Evolutionary conservation across 306 rosid species (phyloP).

Genomic region (Acacia melanoxylon): DNA sequence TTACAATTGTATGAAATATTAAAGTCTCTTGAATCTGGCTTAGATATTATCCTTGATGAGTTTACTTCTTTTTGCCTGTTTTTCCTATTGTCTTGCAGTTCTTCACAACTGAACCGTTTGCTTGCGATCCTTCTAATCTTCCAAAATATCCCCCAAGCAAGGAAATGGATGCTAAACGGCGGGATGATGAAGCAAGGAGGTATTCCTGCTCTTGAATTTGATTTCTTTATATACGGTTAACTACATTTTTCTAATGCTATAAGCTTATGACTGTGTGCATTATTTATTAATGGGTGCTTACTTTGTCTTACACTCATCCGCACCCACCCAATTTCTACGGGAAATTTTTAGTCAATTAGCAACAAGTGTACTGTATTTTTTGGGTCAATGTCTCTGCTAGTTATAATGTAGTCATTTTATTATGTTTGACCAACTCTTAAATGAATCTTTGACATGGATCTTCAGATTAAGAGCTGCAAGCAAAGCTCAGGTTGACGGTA

Average conservation of each 20-base stretch:
- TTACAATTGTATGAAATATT: background rate
- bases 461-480: slow-evolving; percentile 75
- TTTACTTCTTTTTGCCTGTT: slow-evolving; percentile 23
- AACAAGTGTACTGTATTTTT: slow-evolving; percentile 16
- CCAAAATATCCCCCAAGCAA: slow-evolving; percentile 94
- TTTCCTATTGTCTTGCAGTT: slow-evolving; percentile 61
- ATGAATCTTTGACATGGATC: slow-evolving; percentile 27
- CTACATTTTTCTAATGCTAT: slow-evolving; percentile 4
- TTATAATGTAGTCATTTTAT: slow-evolving; percentile 21
- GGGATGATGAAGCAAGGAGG: slow-evolving; percentile 88
- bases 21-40: slow-evolving; percentile 25
- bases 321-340: background rate
- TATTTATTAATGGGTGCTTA: background rate
- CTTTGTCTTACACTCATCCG: background rate
- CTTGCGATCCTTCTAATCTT: slow-evolving; percentile 89
- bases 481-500: slow-evolving; percentile 64
- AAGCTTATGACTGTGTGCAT: slow-evolving; percentile 15
- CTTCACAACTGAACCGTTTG: slow-evolving; percentile 81
- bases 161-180: slow-evolving; percentile 91
- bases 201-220: slow-evolving; percentile 25
- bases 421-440: slow-evolving; percentile 17
- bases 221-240: slow-evolving; percentile 23
- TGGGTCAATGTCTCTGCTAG: slow-evolving; percentile 15
- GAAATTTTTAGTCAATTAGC: background rate
- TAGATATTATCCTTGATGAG: slow-evolving; percentile 26